phyloP scores from a whole-genome alignment of 495 filamentous ascomycete genomes.

The Peziza echinospora region DNA sequence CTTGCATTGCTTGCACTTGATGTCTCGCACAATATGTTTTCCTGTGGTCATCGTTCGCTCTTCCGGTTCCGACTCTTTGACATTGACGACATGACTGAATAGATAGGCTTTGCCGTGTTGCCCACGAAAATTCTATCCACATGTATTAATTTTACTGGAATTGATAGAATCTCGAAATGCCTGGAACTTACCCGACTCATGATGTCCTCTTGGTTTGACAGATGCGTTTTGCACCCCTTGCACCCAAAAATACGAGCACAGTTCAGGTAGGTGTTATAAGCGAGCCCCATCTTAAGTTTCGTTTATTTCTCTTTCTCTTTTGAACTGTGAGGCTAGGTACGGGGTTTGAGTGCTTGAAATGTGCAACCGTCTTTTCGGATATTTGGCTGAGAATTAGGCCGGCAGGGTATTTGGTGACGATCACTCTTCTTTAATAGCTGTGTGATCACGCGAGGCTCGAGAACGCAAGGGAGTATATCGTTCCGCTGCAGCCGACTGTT shows the following conservation, averaged over 20 bases:
- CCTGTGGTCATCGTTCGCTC: conserved; percentile 99
- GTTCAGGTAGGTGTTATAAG: conserved; percentile 90
- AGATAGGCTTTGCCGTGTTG: conserved; percentile 97
- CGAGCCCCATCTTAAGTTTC: conserved; percentile 54
- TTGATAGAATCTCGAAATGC: not conserved
- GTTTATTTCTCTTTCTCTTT: too few relatives aligned
- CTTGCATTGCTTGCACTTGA: conserved; percentile 69
- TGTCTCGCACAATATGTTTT: conserved; percentile 80
- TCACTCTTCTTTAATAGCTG: too few relatives aligned
- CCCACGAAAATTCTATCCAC: conserved; percentile 75
- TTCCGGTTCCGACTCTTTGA: conserved; percentile 51
- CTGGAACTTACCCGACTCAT: conserved; percentile 54
- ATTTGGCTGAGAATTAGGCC: too few relatives aligned
- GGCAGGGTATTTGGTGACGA: too few relatives aligned
- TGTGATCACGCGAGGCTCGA: too few relatives aligned
- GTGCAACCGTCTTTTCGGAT: too few relatives aligned
- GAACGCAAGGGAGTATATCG: too few relatives aligned
- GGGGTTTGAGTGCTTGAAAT: too few relatives aligned
- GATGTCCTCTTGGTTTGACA: conserved; percentile 86
- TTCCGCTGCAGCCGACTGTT: too few relatives aligned
- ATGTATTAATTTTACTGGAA: conserved; percentile 1
- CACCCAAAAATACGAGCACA: conserved; percentile 82
- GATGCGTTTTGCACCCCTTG: conserved; percentile 86
- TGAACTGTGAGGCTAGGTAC: too few relatives aligned
- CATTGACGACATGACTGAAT: conserved; percentile 84